Base-by-base conservation (phyloP, 75 land plant genomes). In the Ceratopteris richardii region DNA sequence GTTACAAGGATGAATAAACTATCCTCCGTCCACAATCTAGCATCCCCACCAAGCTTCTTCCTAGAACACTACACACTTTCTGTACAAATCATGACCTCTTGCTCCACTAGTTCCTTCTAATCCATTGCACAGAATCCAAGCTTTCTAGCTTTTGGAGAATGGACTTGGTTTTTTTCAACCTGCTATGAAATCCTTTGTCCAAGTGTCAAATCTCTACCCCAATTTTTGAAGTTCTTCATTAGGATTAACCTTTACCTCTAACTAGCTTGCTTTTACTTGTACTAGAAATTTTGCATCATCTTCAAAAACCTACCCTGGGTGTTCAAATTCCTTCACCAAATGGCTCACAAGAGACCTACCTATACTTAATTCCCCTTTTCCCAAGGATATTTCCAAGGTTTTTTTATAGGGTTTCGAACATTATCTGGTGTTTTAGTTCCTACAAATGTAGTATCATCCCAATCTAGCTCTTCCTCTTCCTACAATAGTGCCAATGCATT, bases 181-280 rank as follows among this genome's bases (percentile, higher is more conserved):
- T 60, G 10, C 37, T 63, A 85, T 85, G 70, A 74, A 93, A 31
- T 88, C 95, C 60, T 80, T 88, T 73, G 81, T 93, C 98, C 98
- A 93, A 22, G 63, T 36, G 24, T 77, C 79, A 73, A 93, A 93
- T 66, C 83, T 64, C 20, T 27, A 52, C 62, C 86, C 82, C 43
- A 93, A 68, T 42, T 67, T 89, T 43, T 71, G 53, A 14, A 85
- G 62, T 65, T 93, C 95, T 22, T 74, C 83, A 14, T 71, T 79
- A 18, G 86, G 79, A 56, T 75, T 80, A 25, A 61, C 28, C n/a
- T 51, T 59, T 17, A 81, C 81, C 36, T 63, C 61, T 3, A 72
- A 33, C 42, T 77, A 67, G 14, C 73, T 77, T 13, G 81, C 57
- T 51, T 74, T 88, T 16, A 70, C 76, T 54, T 85, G 94, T 20